These are phyloP conservation scores for Psilocybe mexicana DNA, from an alignment of 1,284 basidiomycete genomes.

Conservation along the genomic window DNA sequence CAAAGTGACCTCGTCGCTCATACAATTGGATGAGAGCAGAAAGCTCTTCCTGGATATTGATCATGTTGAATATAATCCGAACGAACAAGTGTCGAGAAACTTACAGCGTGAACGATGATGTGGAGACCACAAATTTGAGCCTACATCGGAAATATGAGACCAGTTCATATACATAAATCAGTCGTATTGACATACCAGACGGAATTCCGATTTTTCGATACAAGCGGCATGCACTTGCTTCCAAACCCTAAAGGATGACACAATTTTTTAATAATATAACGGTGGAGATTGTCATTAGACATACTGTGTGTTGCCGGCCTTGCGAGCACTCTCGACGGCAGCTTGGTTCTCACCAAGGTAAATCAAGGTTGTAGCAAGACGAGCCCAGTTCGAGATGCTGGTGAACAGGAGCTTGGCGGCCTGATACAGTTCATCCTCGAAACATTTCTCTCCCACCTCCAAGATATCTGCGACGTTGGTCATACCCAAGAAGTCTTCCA, in stretches of 20 bases:
- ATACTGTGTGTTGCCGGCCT: constrained; percentile 97
- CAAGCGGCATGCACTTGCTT: constrained; percentile 99
- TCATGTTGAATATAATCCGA: constrained; percentile 4
- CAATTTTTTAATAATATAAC: constrained; percentile 9
- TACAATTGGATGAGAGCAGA: constrained; percentile 82
- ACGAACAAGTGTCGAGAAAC: constrained; percentile 28
- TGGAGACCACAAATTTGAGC: constrained; percentile 99
- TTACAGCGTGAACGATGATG: constrained; percentile 86
- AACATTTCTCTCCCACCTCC: constrained; percentile 98
- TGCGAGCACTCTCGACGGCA: constrained; percentile 97
- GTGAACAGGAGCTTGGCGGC: constrained; percentile 95
- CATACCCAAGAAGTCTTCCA: constrained; percentile 99
- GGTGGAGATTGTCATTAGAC: constrained; percentile 28
- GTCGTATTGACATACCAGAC: constrained; percentile 52
- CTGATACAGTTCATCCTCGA: constrained; percentile 97
- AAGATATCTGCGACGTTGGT: constrained; percentile 98
- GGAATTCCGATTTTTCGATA: constrained; percentile 96
- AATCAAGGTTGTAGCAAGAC: constrained; percentile 96
- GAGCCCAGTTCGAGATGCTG: constrained; percentile 98
- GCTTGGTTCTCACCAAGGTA: constrained; percentile 98
- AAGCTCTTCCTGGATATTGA: constrained; percentile 76
- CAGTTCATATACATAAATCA: not conserved
- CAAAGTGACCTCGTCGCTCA: constrained; percentile 91
- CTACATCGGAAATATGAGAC: constrained; percentile 31
- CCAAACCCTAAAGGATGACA: constrained; percentile 76